Conservation (phyloP, 2,329 filamentous ascomycete genomes). For the Tolypocladium guangdongense region DNA sequence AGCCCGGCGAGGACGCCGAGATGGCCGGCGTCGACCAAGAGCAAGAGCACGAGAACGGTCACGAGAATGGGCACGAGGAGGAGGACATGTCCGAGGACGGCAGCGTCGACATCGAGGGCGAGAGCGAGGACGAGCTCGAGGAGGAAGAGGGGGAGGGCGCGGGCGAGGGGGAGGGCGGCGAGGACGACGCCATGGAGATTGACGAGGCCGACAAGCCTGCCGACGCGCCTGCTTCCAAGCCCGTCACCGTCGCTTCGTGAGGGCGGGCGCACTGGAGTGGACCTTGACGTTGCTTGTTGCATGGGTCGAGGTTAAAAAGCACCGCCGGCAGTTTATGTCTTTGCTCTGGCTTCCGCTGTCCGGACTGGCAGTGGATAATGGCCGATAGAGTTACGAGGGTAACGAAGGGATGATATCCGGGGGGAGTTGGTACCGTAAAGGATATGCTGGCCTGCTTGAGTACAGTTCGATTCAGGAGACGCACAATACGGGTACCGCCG, state of each 20-base stretch:
- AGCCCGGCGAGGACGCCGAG: slow-evolving; percentile 54
- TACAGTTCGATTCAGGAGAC: neutral
- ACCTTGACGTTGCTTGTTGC: neutral
- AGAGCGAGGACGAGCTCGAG: slow-evolving; percentile 62
- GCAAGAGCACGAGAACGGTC: slow-evolving; percentile 23
- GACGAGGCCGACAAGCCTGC: slow-evolving; percentile 28
- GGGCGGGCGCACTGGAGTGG: neutral
- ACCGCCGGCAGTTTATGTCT: neutral
- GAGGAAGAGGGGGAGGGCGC: slow-evolving; percentile 40
- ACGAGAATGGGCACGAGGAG: slow-evolving; percentile 43
- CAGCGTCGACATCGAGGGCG: slow-evolving; percentile 69
- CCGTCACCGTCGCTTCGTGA: slow-evolving; percentile 22
- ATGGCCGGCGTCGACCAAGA: slow-evolving; percentile 60
- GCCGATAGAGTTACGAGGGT: neutral
- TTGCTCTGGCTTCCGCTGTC: neutral
- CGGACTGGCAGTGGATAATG: neutral
- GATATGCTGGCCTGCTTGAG: neutral
- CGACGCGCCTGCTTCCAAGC: slow-evolving; percentile 16
- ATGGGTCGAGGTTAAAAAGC: neutral
- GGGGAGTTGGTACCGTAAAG: neutral
- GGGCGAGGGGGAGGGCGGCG: slow-evolving; percentile 20
- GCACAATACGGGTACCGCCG: neutral
- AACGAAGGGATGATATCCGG: slow-evolving; percentile 1
- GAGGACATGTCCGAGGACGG: slow-evolving; percentile 62
- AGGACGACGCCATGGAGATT: slow-evolving; percentile 39